Evolutionary conservation across 352 stramenopile genomes (phyloP), one percentile per base, ranked within the genome.

Genomic region (Achlya hypogyna): DNA sequence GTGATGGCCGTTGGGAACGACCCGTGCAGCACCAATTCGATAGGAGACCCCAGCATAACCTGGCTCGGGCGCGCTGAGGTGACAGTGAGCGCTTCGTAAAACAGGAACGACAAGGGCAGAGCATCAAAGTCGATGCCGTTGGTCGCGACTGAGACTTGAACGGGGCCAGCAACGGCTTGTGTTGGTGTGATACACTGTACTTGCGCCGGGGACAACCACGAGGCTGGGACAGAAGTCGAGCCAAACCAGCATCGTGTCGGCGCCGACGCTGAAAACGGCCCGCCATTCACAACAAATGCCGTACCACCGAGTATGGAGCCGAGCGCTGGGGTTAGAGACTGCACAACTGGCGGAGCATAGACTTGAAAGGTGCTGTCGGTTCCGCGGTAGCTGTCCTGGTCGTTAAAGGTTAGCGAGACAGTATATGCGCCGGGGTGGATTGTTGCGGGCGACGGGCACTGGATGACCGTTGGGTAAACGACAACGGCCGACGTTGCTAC

Each of bases 161-260:
- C 18, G 32, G 20, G 10, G 18, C 51, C 23, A 8, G 40, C 6
- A 12, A 16, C 12, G 4, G 60, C 16, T 43, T 67, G 51, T 14
- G 68, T 49, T 0, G 77, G 77, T 51, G 71, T 78, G 20, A 78
- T 52, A 27, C 77, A 84, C 34, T 64, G 62, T 53, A 82, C 40
- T 4, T 66, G 35, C 4, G 58, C 62, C 2, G 38, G 43, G 0
- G 75, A 78, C 20, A 75, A 5, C 5, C 70, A 75, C 20, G 20
- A 60, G 10, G 70, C 75, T 31, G 51, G 53, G 12, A 67, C 49
- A 45, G 51, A 45, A 23, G 18, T 52, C 0, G 43, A 35, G 0
- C 73, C 77, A 69, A 84, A 84, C 18, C 51, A 69, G 53, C 77
- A 84, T 1, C 52, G 58, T 14, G 71, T 28, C 27, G 71, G 49